Percentiles rank a stretch among this genome's conserved stretches.
phyloP scores from a whole-genome alignment of 2,329 filamentous ascomycete species.

The Fusarium agapanthi region DNA sequence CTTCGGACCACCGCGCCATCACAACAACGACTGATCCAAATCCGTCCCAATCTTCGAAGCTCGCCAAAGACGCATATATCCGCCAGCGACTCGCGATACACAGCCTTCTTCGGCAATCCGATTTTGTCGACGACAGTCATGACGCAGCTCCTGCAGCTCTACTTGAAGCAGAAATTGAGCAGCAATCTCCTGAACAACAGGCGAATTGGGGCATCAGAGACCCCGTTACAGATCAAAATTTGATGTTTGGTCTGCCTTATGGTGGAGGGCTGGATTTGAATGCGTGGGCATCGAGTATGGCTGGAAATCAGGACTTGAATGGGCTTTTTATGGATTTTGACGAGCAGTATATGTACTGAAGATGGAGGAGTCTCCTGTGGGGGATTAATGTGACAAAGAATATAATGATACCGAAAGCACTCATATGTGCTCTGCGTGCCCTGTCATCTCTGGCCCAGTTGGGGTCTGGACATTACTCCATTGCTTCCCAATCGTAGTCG shows the following conservation, averaged over 20 bases:
- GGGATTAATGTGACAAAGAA: neutral
- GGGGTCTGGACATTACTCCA: too few relatives aligned
- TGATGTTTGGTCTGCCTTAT: conserved; percentile 37
- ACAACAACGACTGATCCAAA: conserved; percentile 16
- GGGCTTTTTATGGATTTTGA: conserved; percentile 31
- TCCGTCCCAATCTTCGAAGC: conserved; percentile 14
- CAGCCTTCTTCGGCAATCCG: conserved; percentile 51
- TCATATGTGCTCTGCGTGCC: neutral
- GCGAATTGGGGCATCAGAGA: conserved; percentile 21
- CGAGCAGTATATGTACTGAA: conserved; percentile 42
- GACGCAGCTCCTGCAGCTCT: conserved; percentile 41
- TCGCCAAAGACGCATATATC: conserved; percentile 38
- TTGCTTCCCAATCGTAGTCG: neutral
- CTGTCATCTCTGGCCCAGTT: neutral
- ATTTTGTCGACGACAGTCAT: conserved; percentile 52
- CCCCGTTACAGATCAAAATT: conserved; percentile 25
- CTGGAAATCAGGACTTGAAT: conserved; percentile 20
- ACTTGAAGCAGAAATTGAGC: conserved; percentile 35
- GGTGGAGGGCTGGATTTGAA: conserved; percentile 33
- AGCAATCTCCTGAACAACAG: conserved; percentile 16
- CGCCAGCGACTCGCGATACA: conserved; percentile 50
- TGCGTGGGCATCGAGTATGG: conserved; percentile 31
- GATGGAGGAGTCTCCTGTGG: rapidly evolving
- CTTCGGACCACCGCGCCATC: conserved; percentile 29
- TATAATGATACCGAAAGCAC: neutral